A percentile compares a stretch with the other conserved stretches of the same genome.
Evolutionary conservation across 2,329 filamentous ascomycete genomes (phyloP).

Genomic region (Trichoderma cornu-damae): DNA sequence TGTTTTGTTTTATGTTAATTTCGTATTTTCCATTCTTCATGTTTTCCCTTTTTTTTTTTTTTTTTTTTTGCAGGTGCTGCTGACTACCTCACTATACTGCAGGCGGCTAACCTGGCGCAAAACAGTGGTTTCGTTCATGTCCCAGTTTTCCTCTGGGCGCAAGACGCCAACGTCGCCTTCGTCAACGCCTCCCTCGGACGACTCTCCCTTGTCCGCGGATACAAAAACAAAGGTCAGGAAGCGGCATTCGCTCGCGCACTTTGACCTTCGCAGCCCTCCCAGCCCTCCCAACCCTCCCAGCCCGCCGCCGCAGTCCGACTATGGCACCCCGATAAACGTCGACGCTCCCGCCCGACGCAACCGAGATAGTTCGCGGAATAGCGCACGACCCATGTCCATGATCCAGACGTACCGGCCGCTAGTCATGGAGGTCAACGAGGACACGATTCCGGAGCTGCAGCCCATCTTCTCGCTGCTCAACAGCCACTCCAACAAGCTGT

Average conservation of each 20-base stretch:
- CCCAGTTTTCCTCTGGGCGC: conserved; percentile 60
- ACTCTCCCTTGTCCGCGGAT: conserved; percentile 32
- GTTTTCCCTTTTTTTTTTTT: conserved; percentile 4
- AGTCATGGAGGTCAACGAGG: conserved; percentile 75
- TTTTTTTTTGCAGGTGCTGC: not conserved
- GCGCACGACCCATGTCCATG: conserved; percentile 75
- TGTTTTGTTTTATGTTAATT: too few relatives aligned
- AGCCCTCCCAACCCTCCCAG: conserved; percentile 40
- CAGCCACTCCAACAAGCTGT: conserved; percentile 92
- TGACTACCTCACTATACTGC: too few relatives aligned
- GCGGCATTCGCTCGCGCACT: conserved; percentile 35
- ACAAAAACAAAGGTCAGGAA: conserved; percentile 26
- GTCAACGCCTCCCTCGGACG: conserved; percentile 41
- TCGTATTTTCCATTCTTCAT: too few relatives aligned
- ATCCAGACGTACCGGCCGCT: conserved; percentile 79
- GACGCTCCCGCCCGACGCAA: conserved; percentile 42
- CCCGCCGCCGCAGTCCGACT: conserved; percentile 37
- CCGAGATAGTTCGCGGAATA: conserved; percentile 42
- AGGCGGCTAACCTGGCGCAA: not conserved
- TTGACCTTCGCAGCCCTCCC: conserved; percentile 35
- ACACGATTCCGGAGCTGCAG: conserved; percentile 87
- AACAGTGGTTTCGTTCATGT: conserved; percentile 83
- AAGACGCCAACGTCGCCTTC: conserved; percentile 44
- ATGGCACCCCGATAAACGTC: conserved; percentile 42
- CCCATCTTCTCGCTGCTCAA: conserved; percentile 93